Percentiles rank a stretch among this genome's conserved stretches.
These are phyloP conservation scores for Sequoia sempervirens DNA, from an alignment of 75 land plant genomes.

Conservation along the genomic window DNA sequence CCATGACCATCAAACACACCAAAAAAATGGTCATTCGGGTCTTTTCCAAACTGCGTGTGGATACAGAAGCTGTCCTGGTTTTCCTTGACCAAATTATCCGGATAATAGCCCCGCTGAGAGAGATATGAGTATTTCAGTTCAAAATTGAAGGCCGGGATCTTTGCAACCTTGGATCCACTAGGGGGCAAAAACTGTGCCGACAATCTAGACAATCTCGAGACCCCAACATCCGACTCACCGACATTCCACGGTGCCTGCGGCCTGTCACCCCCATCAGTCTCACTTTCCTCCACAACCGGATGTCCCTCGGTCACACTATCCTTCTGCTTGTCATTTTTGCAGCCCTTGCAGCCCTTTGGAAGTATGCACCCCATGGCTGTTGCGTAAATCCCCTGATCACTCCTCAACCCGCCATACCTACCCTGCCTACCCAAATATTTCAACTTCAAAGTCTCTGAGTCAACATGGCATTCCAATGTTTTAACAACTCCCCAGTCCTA, in stretches of 20 bases:
- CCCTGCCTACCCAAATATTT: background rate
- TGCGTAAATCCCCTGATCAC: background rate
- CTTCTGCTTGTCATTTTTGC: background rate
- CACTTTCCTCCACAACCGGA: slow-evolving; percentile 1
- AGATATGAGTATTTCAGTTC: slow-evolving; percentile 64
- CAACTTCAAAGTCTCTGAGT: background rate
- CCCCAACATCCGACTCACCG: slow-evolving; percentile 68
- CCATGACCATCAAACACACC: slow-evolving; percentile 93
- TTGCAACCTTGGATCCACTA: slow-evolving; percentile 67
- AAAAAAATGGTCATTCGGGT: slow-evolving; percentile 62
- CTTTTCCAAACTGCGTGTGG: slow-evolving; percentile 64
- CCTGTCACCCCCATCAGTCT: slow-evolving; percentile 10
- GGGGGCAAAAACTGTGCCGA: slow-evolving; percentile 86
- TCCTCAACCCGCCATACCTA: background rate
- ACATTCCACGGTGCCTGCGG: background rate
- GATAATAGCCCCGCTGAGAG: slow-evolving; percentile 80
- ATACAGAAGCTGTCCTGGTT: slow-evolving; percentile 82
- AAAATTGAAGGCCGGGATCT: slow-evolving; percentile 54
- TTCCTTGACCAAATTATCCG: slow-evolving; percentile 73
- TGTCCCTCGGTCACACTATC: background rate
- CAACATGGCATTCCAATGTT: background rate
- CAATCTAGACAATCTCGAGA: slow-evolving; percentile 58
- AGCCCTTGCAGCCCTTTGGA: background rate
- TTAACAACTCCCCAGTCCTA: background rate
- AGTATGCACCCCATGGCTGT: background rate